Evolutionary conservation across 1,284 basidiomycete species (phyloP).

Genomic region (Pseudomicrostroma phylloplanum): DNA sequence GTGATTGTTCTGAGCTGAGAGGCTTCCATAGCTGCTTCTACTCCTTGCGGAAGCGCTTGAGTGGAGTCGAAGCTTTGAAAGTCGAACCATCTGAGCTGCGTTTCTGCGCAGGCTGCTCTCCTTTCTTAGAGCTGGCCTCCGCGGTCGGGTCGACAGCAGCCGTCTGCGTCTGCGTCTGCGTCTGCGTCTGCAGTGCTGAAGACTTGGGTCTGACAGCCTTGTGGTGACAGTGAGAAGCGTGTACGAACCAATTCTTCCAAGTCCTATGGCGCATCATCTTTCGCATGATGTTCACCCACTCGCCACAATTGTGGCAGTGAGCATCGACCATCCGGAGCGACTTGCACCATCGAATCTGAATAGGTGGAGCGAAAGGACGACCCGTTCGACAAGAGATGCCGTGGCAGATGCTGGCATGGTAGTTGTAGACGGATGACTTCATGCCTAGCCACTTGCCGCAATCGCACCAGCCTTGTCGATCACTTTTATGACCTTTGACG

Average conservation of each 20-base stretch:
- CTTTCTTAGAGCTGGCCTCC: no score
- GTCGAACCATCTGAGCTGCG: no score
- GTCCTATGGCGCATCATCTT: slow-evolving; percentile 1
- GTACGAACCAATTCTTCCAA: slow-evolving; percentile 4
- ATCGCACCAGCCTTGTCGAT: slow-evolving; percentile 35
- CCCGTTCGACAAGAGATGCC: slow-evolving; percentile 26
- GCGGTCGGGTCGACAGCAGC: no score
- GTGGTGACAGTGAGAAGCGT: not conserved
- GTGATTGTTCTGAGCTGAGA: no score
- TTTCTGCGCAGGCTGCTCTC: no score
- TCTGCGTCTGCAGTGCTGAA: no score
- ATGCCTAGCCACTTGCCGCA: slow-evolving; percentile 19
- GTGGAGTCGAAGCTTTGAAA: no score
- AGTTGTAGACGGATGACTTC: slow-evolving; percentile 39
- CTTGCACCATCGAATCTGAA: not conserved
- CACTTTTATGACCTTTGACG: slow-evolving; percentile 17
- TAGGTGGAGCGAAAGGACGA: slow-evolving; percentile 27
- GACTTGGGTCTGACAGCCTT: not conserved
- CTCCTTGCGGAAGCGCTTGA: no score
- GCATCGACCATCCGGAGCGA: not conserved
- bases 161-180: no score
- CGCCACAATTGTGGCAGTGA: not conserved
- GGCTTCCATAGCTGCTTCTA: no score
- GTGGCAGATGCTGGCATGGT: slow-evolving; percentile 31
- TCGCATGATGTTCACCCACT: slow-evolving; percentile 1